Percentiles rank a stretch among this genome's conserved stretches.
Evolutionary conservation across 1,284 basidiomycete genomes (phyloP).

Genomic region (Cerioporus squamosus): DNA sequence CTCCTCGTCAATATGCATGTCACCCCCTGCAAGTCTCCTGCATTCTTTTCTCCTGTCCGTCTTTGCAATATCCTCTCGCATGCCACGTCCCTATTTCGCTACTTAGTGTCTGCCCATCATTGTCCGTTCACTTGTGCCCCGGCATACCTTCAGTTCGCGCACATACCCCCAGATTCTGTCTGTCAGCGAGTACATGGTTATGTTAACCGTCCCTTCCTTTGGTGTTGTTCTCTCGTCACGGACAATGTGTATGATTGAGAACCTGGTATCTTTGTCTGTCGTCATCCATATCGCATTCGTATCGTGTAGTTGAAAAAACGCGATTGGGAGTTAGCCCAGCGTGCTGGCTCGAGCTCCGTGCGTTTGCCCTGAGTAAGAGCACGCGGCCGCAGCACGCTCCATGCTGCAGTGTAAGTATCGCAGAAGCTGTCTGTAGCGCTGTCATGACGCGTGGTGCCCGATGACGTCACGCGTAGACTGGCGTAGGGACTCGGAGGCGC

Average conservation of each 20-base stretch:
- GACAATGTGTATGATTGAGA: neutral
- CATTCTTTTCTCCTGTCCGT: no score
- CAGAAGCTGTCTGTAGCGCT: neutral
- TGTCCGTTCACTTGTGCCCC: slow-evolving; percentile 1
- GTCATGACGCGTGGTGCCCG: neutral
- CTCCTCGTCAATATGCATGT: neutral
- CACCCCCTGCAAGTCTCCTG: slow-evolving; percentile 1
- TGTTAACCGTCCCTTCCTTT: slow-evolving; percentile 9
- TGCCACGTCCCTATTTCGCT: neutral
- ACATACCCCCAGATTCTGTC: slow-evolving; percentile 16
- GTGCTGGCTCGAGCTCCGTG: no score
- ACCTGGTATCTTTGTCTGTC: no score
- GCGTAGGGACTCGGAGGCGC: neutral
- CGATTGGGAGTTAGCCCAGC: no score
- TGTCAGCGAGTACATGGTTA: neutral
- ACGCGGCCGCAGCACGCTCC: no score
- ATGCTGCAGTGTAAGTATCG: no score
- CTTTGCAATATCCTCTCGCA: neutral
- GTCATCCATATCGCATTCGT: no score
- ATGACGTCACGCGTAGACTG: neutral
- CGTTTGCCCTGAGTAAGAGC: no score
- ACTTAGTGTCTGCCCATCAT: neutral
- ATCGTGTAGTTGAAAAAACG: no score
- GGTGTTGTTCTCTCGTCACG: neutral
- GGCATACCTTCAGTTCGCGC: slow-evolving; percentile 16